Base-by-base conservation (phyloP, 805 yeast genomes). In the Metschnikowia borealis region DNA sequence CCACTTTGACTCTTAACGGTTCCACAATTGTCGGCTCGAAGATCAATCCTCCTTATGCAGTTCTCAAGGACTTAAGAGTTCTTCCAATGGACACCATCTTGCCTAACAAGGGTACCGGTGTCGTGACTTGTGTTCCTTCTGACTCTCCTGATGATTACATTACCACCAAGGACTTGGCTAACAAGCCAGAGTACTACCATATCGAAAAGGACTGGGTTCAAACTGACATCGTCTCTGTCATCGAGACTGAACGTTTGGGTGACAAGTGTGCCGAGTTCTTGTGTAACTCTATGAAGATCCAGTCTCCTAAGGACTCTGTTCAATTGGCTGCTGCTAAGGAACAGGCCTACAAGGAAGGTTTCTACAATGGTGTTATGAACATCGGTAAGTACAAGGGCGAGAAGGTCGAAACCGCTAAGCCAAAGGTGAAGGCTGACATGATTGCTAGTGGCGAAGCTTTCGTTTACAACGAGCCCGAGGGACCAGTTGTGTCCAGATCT, bases 111-210 rank as follows among this genome's bases (percentile, higher is more conserved):
- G 99, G 99, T 80, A 94, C 98, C 42, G 99, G 98, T 77, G 97
- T 94, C 42, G 99, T 94, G 51, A 92, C 98, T 5, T 94, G 97
- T 77, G 98, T 91, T 55, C 99, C 98, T 55, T 85, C 96, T n/a
- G 97, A 91, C 70, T 91, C 98, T 51, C 98, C 99, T 54, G 99
- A 94, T 75, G 99, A 94, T 75, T 94, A 63, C 66, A 84, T 92
- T 70, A 94, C 97, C 53, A 80, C 86, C 44, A 78, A 77, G 62
- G 99, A 94, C 59, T 80, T 94, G 61, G 79, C 79, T 61, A 83
- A 89, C 76, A 92, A 92, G 74, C 87, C 97, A 32, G 97, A 89
- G 62, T 92, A 83, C 69, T 91, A 92, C 68, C 81, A 83, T 48
- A 87, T 92, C 63, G 78, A 91, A 54, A 78, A 83, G 61, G 90